Conservation (phyloP, 2,329 filamentous ascomycete species). For the Lachnellula subtilissima region DNA sequence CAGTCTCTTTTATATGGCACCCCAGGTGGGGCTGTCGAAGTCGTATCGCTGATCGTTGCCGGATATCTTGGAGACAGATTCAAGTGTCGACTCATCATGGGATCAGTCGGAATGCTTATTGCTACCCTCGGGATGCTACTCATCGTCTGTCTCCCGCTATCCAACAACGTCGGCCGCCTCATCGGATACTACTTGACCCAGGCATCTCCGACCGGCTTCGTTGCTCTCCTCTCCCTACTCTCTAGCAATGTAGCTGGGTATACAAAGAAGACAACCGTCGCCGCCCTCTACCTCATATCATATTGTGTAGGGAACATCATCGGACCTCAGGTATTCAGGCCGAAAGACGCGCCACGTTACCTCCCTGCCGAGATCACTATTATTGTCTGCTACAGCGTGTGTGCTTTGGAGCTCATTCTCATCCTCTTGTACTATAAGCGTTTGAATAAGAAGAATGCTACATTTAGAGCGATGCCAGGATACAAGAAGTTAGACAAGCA, state of each 20-base stretch:
- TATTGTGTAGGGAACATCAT: conserved; percentile 53
- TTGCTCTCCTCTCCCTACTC: conserved; percentile 31
- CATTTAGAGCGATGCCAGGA: conserved; percentile 17
- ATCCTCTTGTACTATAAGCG: conserved; percentile 25
- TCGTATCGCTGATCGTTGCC: conserved; percentile 23
- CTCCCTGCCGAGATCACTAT: conserved; percentile 40
- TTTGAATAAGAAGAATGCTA: conserved; percentile 26
- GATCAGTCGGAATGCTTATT: conserved; percentile 33
- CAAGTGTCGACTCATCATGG: conserved; percentile 28
- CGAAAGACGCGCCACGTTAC: conserved; percentile 43
- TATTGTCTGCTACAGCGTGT: conserved; percentile 33
- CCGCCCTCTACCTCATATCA: conserved; percentile 40
- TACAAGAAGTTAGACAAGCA: conserved; percentile 28
- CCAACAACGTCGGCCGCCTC: conserved; percentile 34
- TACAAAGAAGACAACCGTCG: conserved; percentile 46
- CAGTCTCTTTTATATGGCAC: conserved; percentile 29
- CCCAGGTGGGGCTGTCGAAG: conserved; percentile 27
- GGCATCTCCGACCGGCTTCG: conserved; percentile 50
- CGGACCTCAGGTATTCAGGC: conserved; percentile 36
- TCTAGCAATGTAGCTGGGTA: conserved; percentile 44
- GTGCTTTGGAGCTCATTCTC: conserved; percentile 19
- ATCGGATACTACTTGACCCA: conserved; percentile 43
- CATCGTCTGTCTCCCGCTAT: conserved; percentile 34
- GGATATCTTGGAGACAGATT: conserved; percentile 28
- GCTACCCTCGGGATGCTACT: conserved; percentile 32